Evolutionary conservation across 2,329 filamentous ascomycete genomes (phyloP).

Genomic region (Cladosporium velox): DNA sequence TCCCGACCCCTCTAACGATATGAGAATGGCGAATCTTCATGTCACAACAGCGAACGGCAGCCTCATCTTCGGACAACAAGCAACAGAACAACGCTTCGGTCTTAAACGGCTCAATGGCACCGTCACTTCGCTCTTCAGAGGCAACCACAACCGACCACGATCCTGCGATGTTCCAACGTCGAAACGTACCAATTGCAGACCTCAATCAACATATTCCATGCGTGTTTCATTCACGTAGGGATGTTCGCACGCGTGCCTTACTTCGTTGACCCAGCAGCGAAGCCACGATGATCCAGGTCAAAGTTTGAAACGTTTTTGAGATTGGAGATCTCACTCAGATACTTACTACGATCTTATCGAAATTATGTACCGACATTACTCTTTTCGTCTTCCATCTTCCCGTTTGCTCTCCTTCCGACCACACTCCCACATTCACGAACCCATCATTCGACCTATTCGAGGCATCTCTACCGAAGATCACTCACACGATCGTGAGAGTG

Average conservation of each 20-base stretch:
- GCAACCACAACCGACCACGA: background rate
- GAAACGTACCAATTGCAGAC: background rate
- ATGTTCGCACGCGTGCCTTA: background rate
- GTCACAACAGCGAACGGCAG: background rate
- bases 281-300: background rate
- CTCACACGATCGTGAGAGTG: background rate
- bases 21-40: too few relatives aligned
- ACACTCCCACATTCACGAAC: background rate
- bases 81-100: background rate
- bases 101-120: background rate
- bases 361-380: background rate
- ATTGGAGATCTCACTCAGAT: background rate
- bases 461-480: background rate
- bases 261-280: background rate
- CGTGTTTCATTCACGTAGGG: background rate
- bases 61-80: background rate
- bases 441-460: background rate
- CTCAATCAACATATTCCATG: background rate
- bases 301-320: background rate
- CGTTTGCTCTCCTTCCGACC: background rate
- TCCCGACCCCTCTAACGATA: background rate
- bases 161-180: background rate
- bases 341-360: background rate
- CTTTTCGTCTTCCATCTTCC: background rate
- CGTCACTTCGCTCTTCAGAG: background rate